Percentiles rank a stretch among this genome's conserved stretches.
phyloP scores from a whole-genome alignment of 2,329 filamentous ascomycete species.

The Arthroderma uncinatum region DNA sequence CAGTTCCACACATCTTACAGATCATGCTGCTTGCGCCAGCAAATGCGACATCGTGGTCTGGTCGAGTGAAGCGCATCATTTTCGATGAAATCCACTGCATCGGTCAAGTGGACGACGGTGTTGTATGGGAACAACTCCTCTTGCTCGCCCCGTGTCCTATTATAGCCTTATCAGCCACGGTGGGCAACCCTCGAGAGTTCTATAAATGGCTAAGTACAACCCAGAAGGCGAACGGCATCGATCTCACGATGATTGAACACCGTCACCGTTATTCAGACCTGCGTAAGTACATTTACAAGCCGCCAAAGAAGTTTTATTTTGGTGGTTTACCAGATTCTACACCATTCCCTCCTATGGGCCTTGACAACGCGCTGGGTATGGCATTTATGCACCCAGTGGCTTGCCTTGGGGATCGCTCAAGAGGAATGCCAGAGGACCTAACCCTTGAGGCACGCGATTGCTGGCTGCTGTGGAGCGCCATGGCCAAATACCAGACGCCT shows the following conservation, averaged over 20 bases:
- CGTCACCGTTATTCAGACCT: constrained; percentile 62
- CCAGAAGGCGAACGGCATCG: constrained; percentile 51
- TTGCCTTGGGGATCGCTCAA: constrained; percentile 45
- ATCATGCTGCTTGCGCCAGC: constrained; percentile 60
- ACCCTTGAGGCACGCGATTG: constrained; percentile 62
- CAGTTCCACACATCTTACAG: constrained; percentile 66
- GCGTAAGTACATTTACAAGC: constrained; percentile 58
- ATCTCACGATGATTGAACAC: constrained; percentile 59
- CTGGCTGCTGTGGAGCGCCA: constrained; percentile 51
- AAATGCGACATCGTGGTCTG: constrained; percentile 57
- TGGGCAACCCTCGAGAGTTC: constrained; percentile 64
- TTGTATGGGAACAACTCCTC: constrained; percentile 68
- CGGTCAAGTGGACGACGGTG: constrained; percentile 61
- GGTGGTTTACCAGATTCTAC: constrained; percentile 37
- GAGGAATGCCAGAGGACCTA: constrained; percentile 57
- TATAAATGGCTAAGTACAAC: constrained; percentile 55
- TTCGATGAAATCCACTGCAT: constrained; percentile 78
- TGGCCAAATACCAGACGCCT: constrained; percentile 47
- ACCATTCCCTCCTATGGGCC: constrained; percentile 34
- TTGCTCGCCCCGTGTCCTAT: constrained; percentile 65
- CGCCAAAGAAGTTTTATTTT: constrained; percentile 42
- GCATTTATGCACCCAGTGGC: constrained; percentile 56
- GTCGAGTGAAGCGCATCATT: constrained; percentile 60
- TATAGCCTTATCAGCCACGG: constrained; percentile 67
- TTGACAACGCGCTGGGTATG: constrained; percentile 43